Evolutionary conservation across 768 basidiomycete genomes (phyloP).

Genomic region (Macrolepiota dolichaula): DNA sequence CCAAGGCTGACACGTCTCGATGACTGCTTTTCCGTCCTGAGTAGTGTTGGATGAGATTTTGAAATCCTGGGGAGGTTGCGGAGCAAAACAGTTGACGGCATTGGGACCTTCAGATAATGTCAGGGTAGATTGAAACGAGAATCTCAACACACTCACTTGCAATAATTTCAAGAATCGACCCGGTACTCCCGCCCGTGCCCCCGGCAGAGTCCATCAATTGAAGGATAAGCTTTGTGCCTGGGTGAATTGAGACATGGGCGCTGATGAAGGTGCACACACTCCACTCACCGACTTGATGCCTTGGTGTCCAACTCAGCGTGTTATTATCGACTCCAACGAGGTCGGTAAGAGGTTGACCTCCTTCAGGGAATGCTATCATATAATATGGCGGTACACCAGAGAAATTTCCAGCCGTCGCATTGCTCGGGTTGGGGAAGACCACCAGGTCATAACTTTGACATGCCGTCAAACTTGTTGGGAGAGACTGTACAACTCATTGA

Average conservation of each 20-base stretch:
- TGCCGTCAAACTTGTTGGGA: constrained; percentile 8
- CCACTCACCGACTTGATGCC: constrained; percentile 36
- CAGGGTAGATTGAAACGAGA: background rate
- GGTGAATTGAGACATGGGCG: background rate
- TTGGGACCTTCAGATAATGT: constrained; percentile 22
- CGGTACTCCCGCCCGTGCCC: constrained; percentile 37
- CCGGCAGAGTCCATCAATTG: constrained; percentile 42
- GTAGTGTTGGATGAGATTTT: constrained; percentile 38
- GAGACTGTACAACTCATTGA: background rate
- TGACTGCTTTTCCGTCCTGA: constrained; percentile 12
- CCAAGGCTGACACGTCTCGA: constrained; percentile 46
- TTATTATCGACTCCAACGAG: constrained; percentile 29
- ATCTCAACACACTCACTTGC: constrained; percentile 23
- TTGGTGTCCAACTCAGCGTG: constrained; percentile 33
- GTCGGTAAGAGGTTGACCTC: constrained; percentile 29
- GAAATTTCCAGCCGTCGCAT: constrained; percentile 8
- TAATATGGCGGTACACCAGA: constrained; percentile 34
- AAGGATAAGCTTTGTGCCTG: constrained; percentile 42
- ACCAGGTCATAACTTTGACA: background rate
- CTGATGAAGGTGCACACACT: background rate
- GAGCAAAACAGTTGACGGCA: constrained; percentile 28
- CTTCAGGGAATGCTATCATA: constrained; percentile 37
- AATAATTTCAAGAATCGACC: constrained; percentile 30
- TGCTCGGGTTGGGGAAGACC: constrained; percentile 6
- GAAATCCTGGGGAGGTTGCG: constrained; percentile 21